Evolutionary conservation across 2,329 filamentous ascomycete genomes (phyloP).

Genomic region (Colletotrichum noveboracense): DNA sequence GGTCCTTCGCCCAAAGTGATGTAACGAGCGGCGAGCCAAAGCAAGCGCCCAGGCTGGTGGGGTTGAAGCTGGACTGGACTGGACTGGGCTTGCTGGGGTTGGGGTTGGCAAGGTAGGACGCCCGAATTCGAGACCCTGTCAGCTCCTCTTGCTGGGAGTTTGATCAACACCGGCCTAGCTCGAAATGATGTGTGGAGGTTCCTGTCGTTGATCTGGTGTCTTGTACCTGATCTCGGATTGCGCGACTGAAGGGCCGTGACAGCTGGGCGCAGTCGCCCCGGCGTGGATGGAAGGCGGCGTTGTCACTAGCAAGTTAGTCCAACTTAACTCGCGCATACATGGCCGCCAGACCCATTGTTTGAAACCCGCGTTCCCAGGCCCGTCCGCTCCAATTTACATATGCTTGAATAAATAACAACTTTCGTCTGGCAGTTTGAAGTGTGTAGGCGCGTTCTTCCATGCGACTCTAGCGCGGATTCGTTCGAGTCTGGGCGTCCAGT

Average conservation of each 20-base stretch:
- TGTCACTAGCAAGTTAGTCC: conserved; percentile 1
- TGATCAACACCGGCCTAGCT: conserved; percentile 17
- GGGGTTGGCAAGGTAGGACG: conserved; percentile 12
- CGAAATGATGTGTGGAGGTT: conserved; percentile 10
- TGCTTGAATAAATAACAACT: neutral
- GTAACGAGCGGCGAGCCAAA: conserved; percentile 16
- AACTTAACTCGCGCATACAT: neutral
- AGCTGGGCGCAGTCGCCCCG: neutral
- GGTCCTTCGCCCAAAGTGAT: conserved; percentile 13
- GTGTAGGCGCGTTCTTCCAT: neutral
- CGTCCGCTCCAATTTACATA: neutral
- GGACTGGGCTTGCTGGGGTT: conserved; percentile 3
- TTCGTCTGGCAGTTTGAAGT: neutral
- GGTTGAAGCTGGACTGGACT: neutral
- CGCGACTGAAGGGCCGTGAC: conserved; percentile 3
- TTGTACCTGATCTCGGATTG: neutral
- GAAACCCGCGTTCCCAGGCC: conserved; percentile 14
- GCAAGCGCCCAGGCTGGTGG: conserved; percentile 12
- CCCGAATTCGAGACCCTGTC: conserved; percentile 8
- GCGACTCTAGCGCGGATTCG: neutral
- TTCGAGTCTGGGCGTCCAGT: neutral
- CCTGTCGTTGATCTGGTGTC: conserved; percentile 12
- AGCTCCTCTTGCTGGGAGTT: neutral
- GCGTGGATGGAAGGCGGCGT: neutral
- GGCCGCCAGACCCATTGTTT: neutral